Evolutionary conservation across 2,329 filamentous ascomycete genomes (phyloP), one percentile per base, ranked within the genome.

Genomic region (Calonectria henricotiae): DNA sequence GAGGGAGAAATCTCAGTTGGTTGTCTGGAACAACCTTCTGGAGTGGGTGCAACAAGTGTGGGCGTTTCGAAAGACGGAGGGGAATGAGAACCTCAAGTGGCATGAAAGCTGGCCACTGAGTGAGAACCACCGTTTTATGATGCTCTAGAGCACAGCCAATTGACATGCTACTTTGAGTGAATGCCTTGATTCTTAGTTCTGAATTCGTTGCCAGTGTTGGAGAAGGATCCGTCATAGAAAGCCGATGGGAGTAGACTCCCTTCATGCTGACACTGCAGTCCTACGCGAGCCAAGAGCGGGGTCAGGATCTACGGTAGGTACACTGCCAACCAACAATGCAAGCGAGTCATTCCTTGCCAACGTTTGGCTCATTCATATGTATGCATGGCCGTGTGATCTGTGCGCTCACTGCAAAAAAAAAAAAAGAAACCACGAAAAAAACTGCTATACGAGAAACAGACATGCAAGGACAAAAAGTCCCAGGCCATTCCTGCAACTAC

Each of bases 81-180:
- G 51, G 32, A 58, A 58, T 20, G 51, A 58, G 13, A 58, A 58
- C 35, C 35, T 58, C 11, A 58, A 58, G 32, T 58, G 51, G 51
- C 13, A 58, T 58, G 51, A 58, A 4, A 58, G 51, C 8, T 58
- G 51, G 51, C 51, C 51, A 12, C 37, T 58, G 35, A 39, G 51
- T 5, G 51, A 58, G 39, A 58, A 58, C 35, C 51, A 58, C 51
- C 51, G 51, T 2, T 58, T 58, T 30, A 58, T 58, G 51, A 58
- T 58, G 51, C 37, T 58, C 7, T 58, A 55, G 49, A 32, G 32
- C 37, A 35, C 37, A 35, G 12, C 32, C 30, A 55, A 39, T 58
- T 58, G 20, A 58, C n/a, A 7, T 23, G 15, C n/a, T 27, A 30
- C 9, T 25, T 15, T 5, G 20, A 5, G 15, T 13, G 25, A 58